Conservation (phyloP, 331 rosid genomes). For the Malus hybrid region DNA sequence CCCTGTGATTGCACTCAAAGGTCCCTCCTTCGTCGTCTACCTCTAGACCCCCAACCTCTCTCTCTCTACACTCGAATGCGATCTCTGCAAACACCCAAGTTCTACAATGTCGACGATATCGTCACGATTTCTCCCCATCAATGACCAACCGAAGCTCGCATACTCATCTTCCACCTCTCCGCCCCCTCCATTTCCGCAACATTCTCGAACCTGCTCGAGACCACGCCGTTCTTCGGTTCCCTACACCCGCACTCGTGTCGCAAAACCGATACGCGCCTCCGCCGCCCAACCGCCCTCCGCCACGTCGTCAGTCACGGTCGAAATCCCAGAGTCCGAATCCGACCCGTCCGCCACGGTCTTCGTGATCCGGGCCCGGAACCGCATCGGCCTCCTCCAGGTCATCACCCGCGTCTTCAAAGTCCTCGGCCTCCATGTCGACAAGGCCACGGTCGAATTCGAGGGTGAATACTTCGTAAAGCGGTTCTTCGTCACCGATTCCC, state of each 20-base stretch:
- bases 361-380: conserved; percentile 56
- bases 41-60: background rate
- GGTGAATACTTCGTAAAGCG: conserved; percentile 50
- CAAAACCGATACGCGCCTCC: conserved; percentile 21
- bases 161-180: conserved; percentile 8
- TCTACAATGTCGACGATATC: conserved; percentile 36
- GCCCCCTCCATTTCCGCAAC: conserved; percentile 18
- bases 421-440: conserved; percentile 58
- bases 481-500: conserved; percentile 58
- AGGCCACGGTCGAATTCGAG: conserved; percentile 56
- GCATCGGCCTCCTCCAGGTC: conserved; percentile 64
- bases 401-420: conserved; percentile 58
- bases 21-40: background rate
- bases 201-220: background rate
- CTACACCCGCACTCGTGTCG: conserved; percentile 5
- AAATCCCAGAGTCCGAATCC: conserved; percentile 23
- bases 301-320: conserved; percentile 32
- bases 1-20: background rate
- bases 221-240: conserved; percentile 9
- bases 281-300: conserved; percentile 22
- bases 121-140: conserved; percentile 16
- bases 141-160: conserved; percentile 14
- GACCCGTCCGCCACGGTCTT: conserved; percentile 30
- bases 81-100: background rate
- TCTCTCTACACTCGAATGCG: background rate